Evolutionary conservation across 176 grass and related monocot genomes (phyloP), one percentile per base, ranked within the genome.

Genomic region (Triticum aestivum): DNA sequence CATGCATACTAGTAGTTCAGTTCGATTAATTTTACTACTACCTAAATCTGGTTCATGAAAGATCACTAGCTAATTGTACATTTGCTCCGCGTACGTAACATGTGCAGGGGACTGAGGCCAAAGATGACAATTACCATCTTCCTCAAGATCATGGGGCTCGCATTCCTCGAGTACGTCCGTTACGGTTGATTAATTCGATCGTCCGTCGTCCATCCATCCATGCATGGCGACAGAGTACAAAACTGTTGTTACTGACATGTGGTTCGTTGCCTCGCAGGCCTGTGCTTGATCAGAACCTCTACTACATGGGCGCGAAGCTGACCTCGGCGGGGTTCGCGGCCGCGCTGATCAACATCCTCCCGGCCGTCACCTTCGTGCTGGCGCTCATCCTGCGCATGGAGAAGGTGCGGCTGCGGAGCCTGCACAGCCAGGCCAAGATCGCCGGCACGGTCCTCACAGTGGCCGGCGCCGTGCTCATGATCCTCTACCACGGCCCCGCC

Each of bases 391-490:
- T 95, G 4, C 82, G 91, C 63, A 96, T 99, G 71, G 94, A 99
- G 87, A 94, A 67, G 69, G 38, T 99, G 86, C 87, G 67, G 32
- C 63, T 99, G 71, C 85, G 88, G 59, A 90, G 89, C 62, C 33
- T 84, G 35, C 94, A 93, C n/a, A 92, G 97, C 88, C 97, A 99
- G 89, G 94, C 90, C 8, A 99, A 99, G 88, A 88, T 99, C 65
- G 65, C 54, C 26, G 97, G 97, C 54, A 90, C 97, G 2, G 6
- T 93, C 6, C 73, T 80, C 59, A 92, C 90, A 4, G 92, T 96
- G 26, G 88, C 71, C 24, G 97, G 93, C 17, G 94, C 97, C n/a
- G 65, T 99, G 93, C 87, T 99, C 29, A 99, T 99, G 97, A 85
- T 94, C 49, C 20, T 94, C 29, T 99, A 99, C 90, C 88, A 88